Percentiles rank a stretch among this genome's conserved stretches.
These are phyloP conservation scores for Penicillium vulpinum DNA, from an alignment of 2,329 filamentous ascomycete genomes.

Conservation along the genomic window DNA sequence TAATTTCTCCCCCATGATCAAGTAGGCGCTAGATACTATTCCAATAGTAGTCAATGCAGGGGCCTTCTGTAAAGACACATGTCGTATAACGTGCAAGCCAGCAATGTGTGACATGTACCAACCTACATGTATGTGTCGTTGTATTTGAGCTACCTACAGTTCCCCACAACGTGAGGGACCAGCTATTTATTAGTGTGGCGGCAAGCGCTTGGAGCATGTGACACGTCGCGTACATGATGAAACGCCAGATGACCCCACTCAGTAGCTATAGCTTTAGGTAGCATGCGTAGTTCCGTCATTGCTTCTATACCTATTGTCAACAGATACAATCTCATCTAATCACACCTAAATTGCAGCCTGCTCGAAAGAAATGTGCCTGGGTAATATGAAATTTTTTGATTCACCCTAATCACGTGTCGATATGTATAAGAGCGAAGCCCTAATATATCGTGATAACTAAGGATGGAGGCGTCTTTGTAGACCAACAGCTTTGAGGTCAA, in stretches of 20 bases:
- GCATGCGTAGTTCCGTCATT: background rate
- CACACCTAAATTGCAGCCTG: background rate
- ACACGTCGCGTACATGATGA: background rate
- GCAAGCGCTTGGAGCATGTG: background rate
- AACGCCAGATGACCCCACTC: background rate
- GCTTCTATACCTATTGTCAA: background rate
- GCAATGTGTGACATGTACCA: background rate
- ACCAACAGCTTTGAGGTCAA: background rate
- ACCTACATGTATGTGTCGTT: background rate
- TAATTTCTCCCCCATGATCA: background rate
- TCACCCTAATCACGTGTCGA: background rate
- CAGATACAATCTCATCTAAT: background rate
- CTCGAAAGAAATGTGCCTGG: background rate
- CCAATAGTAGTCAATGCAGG: background rate
- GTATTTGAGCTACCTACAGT: background rate
- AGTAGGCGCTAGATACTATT: background rate
- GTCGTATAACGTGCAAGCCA: background rate
- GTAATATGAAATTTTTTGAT: background rate
- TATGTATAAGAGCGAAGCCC: conserved; percentile 1
- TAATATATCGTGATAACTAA: conserved; percentile 5
- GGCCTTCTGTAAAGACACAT: too few species aligned
- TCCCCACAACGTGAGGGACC: background rate
- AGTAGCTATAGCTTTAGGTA: too few species aligned
- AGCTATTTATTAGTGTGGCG: background rate
- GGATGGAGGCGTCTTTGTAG: background rate